These are phyloP conservation scores for Ilyonectria destructans DNA, from an alignment of 2,329 filamentous ascomycete genomes.

Conservation along the genomic window DNA sequence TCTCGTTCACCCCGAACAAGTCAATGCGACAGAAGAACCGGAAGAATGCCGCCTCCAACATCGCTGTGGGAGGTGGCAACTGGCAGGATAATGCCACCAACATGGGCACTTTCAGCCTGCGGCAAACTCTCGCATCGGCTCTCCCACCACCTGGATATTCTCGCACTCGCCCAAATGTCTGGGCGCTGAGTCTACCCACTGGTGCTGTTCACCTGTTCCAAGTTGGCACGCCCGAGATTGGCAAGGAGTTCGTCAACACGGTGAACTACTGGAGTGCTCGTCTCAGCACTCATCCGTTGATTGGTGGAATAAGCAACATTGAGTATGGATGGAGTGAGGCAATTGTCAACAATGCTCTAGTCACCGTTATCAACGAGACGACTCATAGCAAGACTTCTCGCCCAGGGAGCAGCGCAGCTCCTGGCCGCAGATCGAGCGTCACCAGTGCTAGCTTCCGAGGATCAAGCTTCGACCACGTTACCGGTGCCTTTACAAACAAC, in stretches of 20 bases:
- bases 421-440: conserved; percentile 61
- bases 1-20: conserved; percentile 91
- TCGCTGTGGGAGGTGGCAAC: conserved; percentile 90
- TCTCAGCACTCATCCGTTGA: conserved; percentile 91
- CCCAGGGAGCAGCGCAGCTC: conserved; percentile 67
- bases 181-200: conserved; percentile 91
- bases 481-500: conserved; percentile 68
- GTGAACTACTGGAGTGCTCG: conserved; percentile 99
- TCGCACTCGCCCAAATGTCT: conserved; percentile 90
- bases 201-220: conserved; percentile 99
- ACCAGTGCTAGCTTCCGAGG: conserved; percentile 69
- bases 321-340: conserved; percentile 97
- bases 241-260: conserved; percentile 92
- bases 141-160: conserved; percentile 95
- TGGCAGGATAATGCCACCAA: conserved; percentile 98
- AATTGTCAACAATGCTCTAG: conserved; percentile 77
- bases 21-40: conserved; percentile 79
- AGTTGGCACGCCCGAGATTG: conserved; percentile 94
- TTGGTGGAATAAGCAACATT: conserved; percentile 95
- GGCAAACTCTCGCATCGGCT: conserved; percentile 92
- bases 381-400: conserved; percentile 59
- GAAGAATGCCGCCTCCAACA: conserved; percentile 62
- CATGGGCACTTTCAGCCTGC: conserved; percentile 87
- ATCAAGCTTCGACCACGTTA: conserved; percentile 74
- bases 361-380: conserved; percentile 68